Evolutionary conservation across 2,329 filamentous ascomycete species (phyloP), one percentile per base, ranked within the genome.

Genomic region (Alternaria infectoria): DNA sequence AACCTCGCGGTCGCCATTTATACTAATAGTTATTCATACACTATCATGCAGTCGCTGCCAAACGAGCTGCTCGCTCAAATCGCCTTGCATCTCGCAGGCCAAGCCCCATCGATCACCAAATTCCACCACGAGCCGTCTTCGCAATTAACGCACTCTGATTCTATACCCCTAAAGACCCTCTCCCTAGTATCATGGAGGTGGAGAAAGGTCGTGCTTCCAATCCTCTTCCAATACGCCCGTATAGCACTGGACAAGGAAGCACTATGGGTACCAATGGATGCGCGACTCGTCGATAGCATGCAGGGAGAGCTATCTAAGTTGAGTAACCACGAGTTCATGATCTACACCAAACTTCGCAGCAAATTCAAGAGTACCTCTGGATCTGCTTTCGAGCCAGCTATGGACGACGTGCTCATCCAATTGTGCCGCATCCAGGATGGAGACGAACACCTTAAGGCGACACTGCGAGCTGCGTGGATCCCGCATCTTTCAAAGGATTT

Each of bases 11-110:
- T 17, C n/a, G 36, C n/a, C 36, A 40, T 17, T 3, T 40, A 11
- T 17, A 40, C 4, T 17, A 1, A 1, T 17, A 40, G 1, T 17
- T 17, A 2, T 25, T 12, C 0, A 23, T 17, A 15, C 19, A 30
- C 28, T 19, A 56, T 21, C 36, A 75, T 79, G 67, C 64, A 76
- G 40, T 59, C 65, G 2, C 72, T 81, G 4, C 78, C 79, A 23
- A 77, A 77, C 56, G 79, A 81, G 62, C 66, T 81, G 3, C 61
- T 78, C 1, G 68, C 78, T n/a, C 73, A 78, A 15, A 77, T 81
- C 32, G 70, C 75, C 4, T 67, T 66, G 2, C 69, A 79, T 25
- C 72, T 80, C 12, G 73, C 76, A n/a, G 32, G 46, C 5, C 59
- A 71, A 9, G 67, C 79, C 13, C 78, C 79, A 1, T 80, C 79